Evolutionary conservation across 2,329 filamentous ascomycete genomes (phyloP), one percentile per base, ranked within the genome.

Genomic region (Macrophomina phaseolina): DNA sequence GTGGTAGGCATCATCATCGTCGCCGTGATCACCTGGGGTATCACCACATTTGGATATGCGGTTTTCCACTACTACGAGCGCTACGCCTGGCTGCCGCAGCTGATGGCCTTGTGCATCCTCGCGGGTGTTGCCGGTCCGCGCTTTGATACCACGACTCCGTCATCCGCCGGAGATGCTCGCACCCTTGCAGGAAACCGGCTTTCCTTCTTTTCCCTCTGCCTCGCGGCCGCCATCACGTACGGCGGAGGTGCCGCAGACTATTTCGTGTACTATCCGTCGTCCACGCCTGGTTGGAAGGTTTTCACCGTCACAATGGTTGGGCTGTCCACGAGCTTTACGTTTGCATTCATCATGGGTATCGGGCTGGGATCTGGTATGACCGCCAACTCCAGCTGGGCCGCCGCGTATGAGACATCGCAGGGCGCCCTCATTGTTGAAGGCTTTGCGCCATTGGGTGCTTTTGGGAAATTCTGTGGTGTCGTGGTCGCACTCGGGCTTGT

Each of bases 11-110:
- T 91, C 69, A 81, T 91, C 48, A 85, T 91, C 53, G 84, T 88
- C 12, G 86, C 87, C 0, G 71, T 90, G 30, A 85, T 90, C 42
- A 86, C 85, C 36, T 90, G 87, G 86, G 78, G 82, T 1, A 83
- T 91, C 49, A 88, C 88, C 0, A 88, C 87, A 0, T 90, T 91
- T 73, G 90, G 89, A 0, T 90, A 91, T 73, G 84, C 83, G 64
- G 79, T 88, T 52, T 90, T 92, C 74, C 89, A 91, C 72, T 82
- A 85, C 64, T 92, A 91, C 74, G 89, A 91, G 78, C 83, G 89
- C 74, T 90, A 86, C 72, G 87, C 88, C 1, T 90, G 88, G 83
- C 77, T 90, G 0, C 89, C 89, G 0, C 87, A 89, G 71, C 73
- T 89, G 0, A 79, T 89, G 4, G 84, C 89, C 4, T 76, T 90